Evolutionary conservation across 441 rosid genomes (phyloP).

Genomic region (Biscutella laevigata): DNA sequence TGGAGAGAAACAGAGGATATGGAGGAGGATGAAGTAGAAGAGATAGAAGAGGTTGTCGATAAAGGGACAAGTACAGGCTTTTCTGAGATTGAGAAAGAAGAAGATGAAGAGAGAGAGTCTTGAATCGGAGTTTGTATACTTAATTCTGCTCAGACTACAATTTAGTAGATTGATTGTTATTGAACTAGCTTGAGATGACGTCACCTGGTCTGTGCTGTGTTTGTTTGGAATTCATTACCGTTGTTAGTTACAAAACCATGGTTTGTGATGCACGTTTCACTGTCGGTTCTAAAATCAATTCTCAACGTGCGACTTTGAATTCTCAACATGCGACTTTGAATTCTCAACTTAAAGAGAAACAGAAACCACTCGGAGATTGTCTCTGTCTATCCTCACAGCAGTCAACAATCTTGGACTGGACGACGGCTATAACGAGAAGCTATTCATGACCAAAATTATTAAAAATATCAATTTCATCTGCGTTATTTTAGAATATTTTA

Average conservation of each 20-base stretch:
- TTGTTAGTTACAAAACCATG: not conserved
- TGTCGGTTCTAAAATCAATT: conserved; percentile 13
- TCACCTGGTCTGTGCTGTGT: not conserved
- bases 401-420: conserved; percentile 15
- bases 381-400: not conserved
- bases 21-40: conserved; percentile 18
- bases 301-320: conserved; percentile 8
- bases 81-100: conserved; percentile 7
- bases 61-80: not conserved
- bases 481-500: too few relatives aligned
- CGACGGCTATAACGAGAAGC: conserved; percentile 5
- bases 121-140: conserved; percentile 13
- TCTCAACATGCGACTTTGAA: too few relatives aligned
- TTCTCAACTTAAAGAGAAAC: too few relatives aligned
- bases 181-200: conserved; percentile 1
- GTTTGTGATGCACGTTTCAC: not conserved
- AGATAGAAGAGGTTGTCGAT: conserved; percentile 1
- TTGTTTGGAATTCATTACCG: not conserved
- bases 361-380: conserved; percentile 6
- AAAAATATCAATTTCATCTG: too few relatives aligned
- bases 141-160: conserved; percentile 4
- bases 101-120: conserved; percentile 4
- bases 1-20: conserved; percentile 26
- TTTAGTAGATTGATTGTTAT: not conserved
- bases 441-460: too few relatives aligned